Evolutionary conservation across 2,329 filamentous ascomycete species (phyloP).

Genomic region (Neurospora sp.): DNA sequence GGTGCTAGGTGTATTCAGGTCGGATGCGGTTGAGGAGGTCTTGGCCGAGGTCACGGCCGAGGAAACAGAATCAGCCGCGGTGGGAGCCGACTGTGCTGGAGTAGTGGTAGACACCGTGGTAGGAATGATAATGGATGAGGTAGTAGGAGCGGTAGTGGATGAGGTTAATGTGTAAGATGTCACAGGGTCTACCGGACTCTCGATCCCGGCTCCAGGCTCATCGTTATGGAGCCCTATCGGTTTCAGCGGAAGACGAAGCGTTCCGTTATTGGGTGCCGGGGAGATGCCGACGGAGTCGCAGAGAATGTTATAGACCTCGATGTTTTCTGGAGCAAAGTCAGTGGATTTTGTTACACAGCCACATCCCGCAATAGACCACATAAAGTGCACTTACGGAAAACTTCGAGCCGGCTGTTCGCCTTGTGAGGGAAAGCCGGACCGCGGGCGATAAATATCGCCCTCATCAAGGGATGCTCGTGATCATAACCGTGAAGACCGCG

Average conservation of each 20-base stretch:
- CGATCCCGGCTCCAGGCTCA: constrained; percentile 30
- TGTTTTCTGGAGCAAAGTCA: constrained; percentile 57
- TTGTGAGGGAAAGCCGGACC: constrained; percentile 86
- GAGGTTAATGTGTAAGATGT: constrained; percentile 17
- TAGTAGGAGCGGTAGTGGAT: constrained; percentile 4
- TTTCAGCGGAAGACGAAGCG: constrained; percentile 60
- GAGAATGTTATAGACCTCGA: constrained; percentile 87
- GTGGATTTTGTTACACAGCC: not conserved
- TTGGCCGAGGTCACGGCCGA: constrained; percentile 4
- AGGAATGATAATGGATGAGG: constrained; percentile 9
- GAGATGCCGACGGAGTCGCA: constrained; percentile 74
- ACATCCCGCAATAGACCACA: constrained; percentile 15
- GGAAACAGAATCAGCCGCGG: constrained; percentile 9
- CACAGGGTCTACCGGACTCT: constrained; percentile 45
- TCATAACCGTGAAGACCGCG: constrained; percentile 90
- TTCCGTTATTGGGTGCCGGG: constrained; percentile 79
- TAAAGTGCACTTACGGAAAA: constrained; percentile 63
- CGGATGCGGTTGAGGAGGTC: not conserved
- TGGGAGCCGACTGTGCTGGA: constrained; percentile 3
- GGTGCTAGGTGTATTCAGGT: constrained; percentile 13
- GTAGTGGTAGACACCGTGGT: constrained; percentile 2
- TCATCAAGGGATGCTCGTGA: constrained; percentile 87
- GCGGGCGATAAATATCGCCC: constrained; percentile 85
- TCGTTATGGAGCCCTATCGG: constrained; percentile 53
- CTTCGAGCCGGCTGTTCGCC: constrained; percentile 66